Evolutionary conservation across 257 asterid genomes (phyloP), one percentile per base, ranked within the genome.

Genomic region (Solanum ahanhuiri): DNA sequence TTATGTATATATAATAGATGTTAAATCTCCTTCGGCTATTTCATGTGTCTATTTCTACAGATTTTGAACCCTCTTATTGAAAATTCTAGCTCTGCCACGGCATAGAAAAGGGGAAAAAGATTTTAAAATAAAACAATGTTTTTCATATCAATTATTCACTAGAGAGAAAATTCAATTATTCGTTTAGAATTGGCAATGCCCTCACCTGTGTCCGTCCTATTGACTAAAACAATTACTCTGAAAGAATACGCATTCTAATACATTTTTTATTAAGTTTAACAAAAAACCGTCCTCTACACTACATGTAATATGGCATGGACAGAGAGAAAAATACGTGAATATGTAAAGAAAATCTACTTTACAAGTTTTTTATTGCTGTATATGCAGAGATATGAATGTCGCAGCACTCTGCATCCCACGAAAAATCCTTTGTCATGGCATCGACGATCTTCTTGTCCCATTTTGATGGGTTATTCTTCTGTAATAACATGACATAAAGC

Each of bases 381-480:
- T 95, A 95, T 31, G 97, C 95, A 34, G 92, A 89, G 86, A 92
- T 25, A 88, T 94, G 98, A 58, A 91, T 87, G 64, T 92, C 94
- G 9, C 89, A 91, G 86, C 95, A 92, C 85, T 93, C 95, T 22
- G 96, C 90, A 75, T 92, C 97, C 98, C 98, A 93, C 1, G 98
- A 94, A 37, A 94, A 92, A 81, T 94, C 97, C 91, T 84, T 90
- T 23, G 51, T 63, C 98, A 95, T 95, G 63, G 90, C 95, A 35
- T 93, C 93, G 63, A 60, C 69, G 28, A 93, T 92, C 91, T 91
- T 92, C 45, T 58, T 77, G 86, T 86, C 86, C 97, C 98, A 95
- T 75, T 91, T 87, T 18, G 91, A 89, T 12, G 92, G 94, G 67
- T 93, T 87, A 75, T 92, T 86, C 88, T 54, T 91, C 98, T 95